These are phyloP conservation scores for Suhomyces wounanorum DNA, from an alignment of 1,139 yeast genomes.

Conservation along the genomic window DNA sequence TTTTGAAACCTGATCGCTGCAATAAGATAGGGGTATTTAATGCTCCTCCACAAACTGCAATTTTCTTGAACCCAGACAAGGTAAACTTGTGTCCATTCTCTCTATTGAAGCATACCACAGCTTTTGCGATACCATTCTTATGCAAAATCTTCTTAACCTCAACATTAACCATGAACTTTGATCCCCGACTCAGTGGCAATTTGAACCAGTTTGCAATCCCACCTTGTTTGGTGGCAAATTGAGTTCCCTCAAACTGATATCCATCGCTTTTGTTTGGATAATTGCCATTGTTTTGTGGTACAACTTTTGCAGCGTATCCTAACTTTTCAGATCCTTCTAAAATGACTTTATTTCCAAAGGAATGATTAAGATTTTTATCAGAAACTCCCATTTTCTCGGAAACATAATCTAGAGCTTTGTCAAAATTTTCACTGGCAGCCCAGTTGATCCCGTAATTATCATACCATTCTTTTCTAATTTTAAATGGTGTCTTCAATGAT, in stretches of 20 bases:
- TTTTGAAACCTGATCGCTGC: conserved; percentile 54
- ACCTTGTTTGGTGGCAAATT: conserved; percentile 56
- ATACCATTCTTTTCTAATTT: conserved; percentile 58
- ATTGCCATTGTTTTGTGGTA: conserved; percentile 54
- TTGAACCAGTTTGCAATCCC: conserved; percentile 55
- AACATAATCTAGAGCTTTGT: conserved; percentile 50
- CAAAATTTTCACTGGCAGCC: conserved; percentile 47
- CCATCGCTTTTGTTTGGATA: conserved; percentile 51
- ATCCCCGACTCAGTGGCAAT: conserved; percentile 50
- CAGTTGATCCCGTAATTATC: conserved; percentile 50
- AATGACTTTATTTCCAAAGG: conserved; percentile 47
- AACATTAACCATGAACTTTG: conserved; percentile 51
- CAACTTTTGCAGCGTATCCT: conserved; percentile 44
- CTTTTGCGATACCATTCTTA: conserved; percentile 46
- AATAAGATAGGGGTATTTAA: conserved; percentile 56
- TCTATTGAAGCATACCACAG: conserved; percentile 40
- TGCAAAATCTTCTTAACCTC: conserved; percentile 44
- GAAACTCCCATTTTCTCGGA: conserved; percentile 54
- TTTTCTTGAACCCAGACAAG: conserved; percentile 49
- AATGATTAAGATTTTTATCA: conserved; percentile 44
- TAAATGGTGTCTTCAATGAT: conserved; percentile 52
- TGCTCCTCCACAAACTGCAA: conserved; percentile 53
- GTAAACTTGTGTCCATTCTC: conserved; percentile 32
- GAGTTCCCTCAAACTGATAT: conserved; percentile 53
- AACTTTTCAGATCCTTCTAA: conserved; percentile 49